Conservation (phyloP, 345 rosid species). For the Sapria himalayana region DNA sequence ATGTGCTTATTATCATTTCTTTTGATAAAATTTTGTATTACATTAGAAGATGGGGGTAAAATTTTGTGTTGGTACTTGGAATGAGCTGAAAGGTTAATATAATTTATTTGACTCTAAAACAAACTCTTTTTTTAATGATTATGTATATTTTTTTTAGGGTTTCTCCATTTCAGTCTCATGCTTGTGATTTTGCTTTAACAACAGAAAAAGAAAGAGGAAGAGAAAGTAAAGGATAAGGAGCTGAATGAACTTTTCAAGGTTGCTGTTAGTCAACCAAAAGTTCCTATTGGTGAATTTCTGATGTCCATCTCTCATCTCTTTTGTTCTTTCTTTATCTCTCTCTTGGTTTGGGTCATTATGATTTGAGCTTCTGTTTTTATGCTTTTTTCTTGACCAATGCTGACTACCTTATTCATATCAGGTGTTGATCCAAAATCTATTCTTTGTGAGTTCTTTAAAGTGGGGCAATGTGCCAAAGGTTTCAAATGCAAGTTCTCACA, state of each 20-base stretch:
- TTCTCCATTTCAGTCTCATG: background rate
- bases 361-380: conserved; percentile 2
- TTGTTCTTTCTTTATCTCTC: too few species aligned
- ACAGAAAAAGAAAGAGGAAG: conserved; percentile 98
- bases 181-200: background rate
- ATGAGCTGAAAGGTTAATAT: too few species aligned
- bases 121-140: too few species aligned
- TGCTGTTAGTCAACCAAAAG: conserved; percentile 91
- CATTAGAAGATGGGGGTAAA: too few species aligned
- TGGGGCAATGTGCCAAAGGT: conserved; percentile 72
- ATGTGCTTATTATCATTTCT: too few species aligned
- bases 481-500: conserved; percentile 95
- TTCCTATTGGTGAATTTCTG: conserved; percentile 35
- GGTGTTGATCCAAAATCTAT: conserved; percentile 98
- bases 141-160: background rate
- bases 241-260: conserved; percentile 78
- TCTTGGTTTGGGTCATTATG: background rate
- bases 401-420: too few species aligned
- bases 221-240: conserved; percentile 85
- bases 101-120: too few species aligned
- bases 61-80: too few species aligned
- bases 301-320: too few species aligned
- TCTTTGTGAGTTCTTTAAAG: conserved; percentile 74
- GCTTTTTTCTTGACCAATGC: too few species aligned
- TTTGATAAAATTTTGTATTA: too few species aligned